These are phyloP conservation scores for Fraxinus pennsylvanica DNA, from an alignment of 257 asterid genomes.

Conservation along the genomic window DNA sequence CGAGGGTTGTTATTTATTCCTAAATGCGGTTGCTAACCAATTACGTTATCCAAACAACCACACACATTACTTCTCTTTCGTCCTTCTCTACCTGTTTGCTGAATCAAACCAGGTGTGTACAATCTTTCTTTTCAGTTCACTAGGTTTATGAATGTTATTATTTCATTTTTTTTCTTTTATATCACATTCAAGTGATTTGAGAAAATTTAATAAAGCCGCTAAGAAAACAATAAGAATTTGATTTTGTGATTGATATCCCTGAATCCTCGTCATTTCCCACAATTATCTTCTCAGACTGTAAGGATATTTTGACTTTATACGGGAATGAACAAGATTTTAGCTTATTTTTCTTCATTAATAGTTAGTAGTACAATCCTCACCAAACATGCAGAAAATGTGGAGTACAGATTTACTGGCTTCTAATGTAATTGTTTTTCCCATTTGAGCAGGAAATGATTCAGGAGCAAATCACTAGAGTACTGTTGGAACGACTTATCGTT, in stretches of 20 bases:
- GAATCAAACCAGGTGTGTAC: constrained; percentile 79
- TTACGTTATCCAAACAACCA: constrained; percentile 96
- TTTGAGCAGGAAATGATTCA: constrained; percentile 84
- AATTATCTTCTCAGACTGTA: not conserved
- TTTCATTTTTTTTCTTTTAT: not conserved
- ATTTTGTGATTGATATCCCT: not conserved
- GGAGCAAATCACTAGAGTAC: constrained; percentile 94
- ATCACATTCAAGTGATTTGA: not conserved
- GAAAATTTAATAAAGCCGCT: not conserved
- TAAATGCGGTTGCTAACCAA: constrained; percentile 94
- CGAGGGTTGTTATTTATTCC: constrained; percentile 93
- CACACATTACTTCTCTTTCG: constrained; percentile 94
- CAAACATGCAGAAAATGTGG: not conserved
- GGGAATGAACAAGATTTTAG: not conserved
- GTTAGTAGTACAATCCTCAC: not conserved
- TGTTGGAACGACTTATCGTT: constrained; percentile 82
- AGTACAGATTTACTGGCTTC: not conserved
- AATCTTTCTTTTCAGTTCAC: not conserved
- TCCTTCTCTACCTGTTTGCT: constrained; percentile 78
- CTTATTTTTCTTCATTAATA: not conserved
- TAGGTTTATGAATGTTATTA: not conserved
- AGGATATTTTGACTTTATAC: not conserved
- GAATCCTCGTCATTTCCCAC: not conserved
- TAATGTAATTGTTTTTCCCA: not conserved
- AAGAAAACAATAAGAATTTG: not conserved